Evolutionary conservation across 1,139 yeast species (phyloP), one percentile per base, ranked within the genome.

Genomic region (Yamadazyma songkhlaensis): DNA sequence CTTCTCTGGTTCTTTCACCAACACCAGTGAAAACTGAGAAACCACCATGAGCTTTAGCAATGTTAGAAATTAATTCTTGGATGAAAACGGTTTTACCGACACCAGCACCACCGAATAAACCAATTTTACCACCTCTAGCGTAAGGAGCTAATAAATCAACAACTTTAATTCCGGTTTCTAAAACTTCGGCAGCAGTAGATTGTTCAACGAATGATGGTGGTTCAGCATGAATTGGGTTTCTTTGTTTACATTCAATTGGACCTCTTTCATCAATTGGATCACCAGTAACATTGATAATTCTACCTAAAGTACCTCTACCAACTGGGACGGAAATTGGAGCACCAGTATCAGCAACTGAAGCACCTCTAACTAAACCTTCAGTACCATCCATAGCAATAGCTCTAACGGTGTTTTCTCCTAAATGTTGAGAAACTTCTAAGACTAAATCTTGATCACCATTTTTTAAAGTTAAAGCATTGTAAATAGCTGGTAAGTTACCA

Each of bases 71-170:
- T 79, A 92, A 84, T 79, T 92, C 98, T 81, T 92, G 98, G 76
- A 92, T 92, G 77, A 92, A 92, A 53, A 92, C 98, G 72, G 98
- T 92, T 79, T 92, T 92, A 79, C 98, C 98, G 88, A 92, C 98
- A 90, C 98, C 98, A 74, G 98, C 98, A 90, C 98, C 98, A 81
- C 98, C 98, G 86, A 92, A 92, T 67, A 92, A 84, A 83, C 98
- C 98, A 87, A 92, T 92, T 84, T 92, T 92, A 87, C 98, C 98
- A 86, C 98, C 98, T 86, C 97, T 90, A 68, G 98, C 98, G 79
- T 92, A 92, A 59, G 98, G 98, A 57, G 98, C 98, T 60, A 92
- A 84, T 68, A 92, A 81, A 71, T 92, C 98, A 77, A 92, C 98
- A 72, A 92, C 98, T 84, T 92, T 92, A 70, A 92, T 92, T 87